Conservation (phyloP, 345 rosid species). For the Viola odorata region DNA sequence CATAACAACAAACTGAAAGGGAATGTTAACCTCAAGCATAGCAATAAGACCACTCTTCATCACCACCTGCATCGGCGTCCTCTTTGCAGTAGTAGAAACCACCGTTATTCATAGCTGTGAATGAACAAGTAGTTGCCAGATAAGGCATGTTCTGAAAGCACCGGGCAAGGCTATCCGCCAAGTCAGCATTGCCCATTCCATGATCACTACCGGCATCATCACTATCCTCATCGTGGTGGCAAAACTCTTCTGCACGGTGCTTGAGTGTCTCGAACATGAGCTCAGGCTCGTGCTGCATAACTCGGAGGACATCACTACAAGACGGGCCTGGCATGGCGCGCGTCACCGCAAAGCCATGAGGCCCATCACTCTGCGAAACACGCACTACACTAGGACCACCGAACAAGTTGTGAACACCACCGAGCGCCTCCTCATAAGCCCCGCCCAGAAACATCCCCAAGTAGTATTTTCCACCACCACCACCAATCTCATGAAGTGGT, state of each 20-base stretch:
- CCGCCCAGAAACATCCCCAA: constrained; percentile 99
- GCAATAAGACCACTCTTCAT: constrained; percentile 71
- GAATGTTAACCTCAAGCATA: constrained; percentile 39
- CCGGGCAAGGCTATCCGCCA: constrained; percentile 55
- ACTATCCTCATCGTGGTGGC: constrained; percentile 23
- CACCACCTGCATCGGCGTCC: constrained; percentile 42
- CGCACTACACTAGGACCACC: constrained; percentile 91
- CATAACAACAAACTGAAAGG: not conserved
- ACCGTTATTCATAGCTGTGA: constrained; percentile 48
- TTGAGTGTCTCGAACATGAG: constrained; percentile 89
- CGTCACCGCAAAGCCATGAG: constrained; percentile 84
- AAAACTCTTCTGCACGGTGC: constrained; percentile 70
- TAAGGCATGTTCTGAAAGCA: constrained; percentile 93
- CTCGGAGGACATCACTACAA: constrained; percentile 81
- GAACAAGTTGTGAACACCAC: constrained; percentile 91
- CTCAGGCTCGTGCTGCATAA: constrained; percentile 95
- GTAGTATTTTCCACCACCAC: constrained; percentile 44
- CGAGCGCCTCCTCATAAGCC: constrained; percentile 98
- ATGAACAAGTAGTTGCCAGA: constrained; percentile 57
- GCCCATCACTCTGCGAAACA: constrained; percentile 87
- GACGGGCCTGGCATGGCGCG: constrained; percentile 82
- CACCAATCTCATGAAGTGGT: constrained; percentile 79
- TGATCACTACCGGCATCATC: constrained; percentile 27
- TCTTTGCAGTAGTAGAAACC: constrained; percentile 58
- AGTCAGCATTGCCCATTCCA: constrained; percentile 28